Evolutionary conservation across 805 yeast species (phyloP), one percentile per base, ranked within the genome.

Genomic region (Saccharomycopsis fodiens): DNA sequence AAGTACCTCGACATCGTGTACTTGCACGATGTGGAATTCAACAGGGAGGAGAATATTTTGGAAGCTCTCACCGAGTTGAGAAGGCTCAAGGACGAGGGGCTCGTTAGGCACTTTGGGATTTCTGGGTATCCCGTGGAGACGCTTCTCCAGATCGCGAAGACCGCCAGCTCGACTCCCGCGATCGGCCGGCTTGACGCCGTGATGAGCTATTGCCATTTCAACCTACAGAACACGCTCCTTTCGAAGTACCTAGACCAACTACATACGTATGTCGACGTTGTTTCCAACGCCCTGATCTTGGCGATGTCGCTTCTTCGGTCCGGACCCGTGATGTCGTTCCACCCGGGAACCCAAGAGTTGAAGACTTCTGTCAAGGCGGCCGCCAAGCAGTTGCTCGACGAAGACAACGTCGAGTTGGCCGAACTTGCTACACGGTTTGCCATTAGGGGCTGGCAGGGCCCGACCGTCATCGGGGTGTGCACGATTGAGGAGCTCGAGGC

Each of bases 1-100:
- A 49, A 54, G 2, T 86, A 87, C 59, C 59, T 91, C 52, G 97
- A 89, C 60, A 64, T 85, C 48, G 89, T 91, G 4, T 85, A 85
- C 60, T 67, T 88, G 54, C 97, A 91, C 62, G 97, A 89, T 58
- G 76, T 88, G 39, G 97, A 89, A 59, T 91, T 89, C 62, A 83
- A 79, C 5, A 59, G 71, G 1, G 73, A 72, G 27, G 67, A 60
- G 1, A 73, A 74, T 19, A 74, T 80, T 3, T 55, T 75, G 13
- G 81, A 61, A 21, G 96, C 95, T 0, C 65, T 91, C 43, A 64
- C 60, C 22, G 80, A 78, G 53, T 66, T 87, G 53, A 72, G 66
- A 54, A 61, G 59, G 40, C 63, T 89, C 54, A 84, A 86, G 57
- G 54, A 68, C 4, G 78, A 76, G 52, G 95, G 95, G 0, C 32